A percentile compares a stretch with the other conserved stretches of the same genome.
Conservation (phyloP, 176 grass and related monocot species). For the Luzula sylvatica region DNA sequence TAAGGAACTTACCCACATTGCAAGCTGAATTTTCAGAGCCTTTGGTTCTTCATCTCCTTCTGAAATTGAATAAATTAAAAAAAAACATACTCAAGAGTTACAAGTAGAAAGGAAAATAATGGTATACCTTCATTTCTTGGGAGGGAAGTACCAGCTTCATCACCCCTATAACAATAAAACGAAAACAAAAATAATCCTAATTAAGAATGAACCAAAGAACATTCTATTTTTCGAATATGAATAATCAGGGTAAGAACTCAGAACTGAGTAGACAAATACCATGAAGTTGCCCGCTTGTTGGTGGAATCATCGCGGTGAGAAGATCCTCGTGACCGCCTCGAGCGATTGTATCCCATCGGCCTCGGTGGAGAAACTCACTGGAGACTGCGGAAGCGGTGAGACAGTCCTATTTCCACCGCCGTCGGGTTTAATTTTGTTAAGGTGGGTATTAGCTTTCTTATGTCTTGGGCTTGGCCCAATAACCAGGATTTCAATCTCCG, state of each 20-base stretch:
- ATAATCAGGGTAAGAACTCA: no score
- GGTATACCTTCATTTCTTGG: conserved; percentile 59
- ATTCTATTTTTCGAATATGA: neutral
- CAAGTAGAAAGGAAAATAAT: neutral
- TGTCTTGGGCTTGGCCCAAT: no score
- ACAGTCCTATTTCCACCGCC: neutral
- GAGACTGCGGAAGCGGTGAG: neutral
- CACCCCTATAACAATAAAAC: conserved; percentile 39
- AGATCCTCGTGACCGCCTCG: conserved; percentile 37
- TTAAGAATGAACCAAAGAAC: neutral
- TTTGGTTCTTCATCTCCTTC: conserved; percentile 40
- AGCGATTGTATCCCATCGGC: conserved; percentile 70
- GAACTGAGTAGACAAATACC: conserved; percentile 10
- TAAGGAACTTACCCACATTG: conserved; percentile 80
- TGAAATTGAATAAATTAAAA: conserved; percentile 22
- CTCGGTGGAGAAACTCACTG: neutral
- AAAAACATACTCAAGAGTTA: neutral
- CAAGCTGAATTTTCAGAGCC: conserved; percentile 64
- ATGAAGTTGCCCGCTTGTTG: conserved; percentile 26
- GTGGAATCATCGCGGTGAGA: conserved; percentile 30
- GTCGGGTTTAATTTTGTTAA: no score
- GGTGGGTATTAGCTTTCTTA: no score
- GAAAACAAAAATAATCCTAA: neutral
- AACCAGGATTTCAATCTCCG: no score
- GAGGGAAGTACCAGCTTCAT: conserved; percentile 46